phyloP scores from a whole-genome alignment of 2,329 filamentous ascomycete species.

The Cercospora sp. region DNA sequence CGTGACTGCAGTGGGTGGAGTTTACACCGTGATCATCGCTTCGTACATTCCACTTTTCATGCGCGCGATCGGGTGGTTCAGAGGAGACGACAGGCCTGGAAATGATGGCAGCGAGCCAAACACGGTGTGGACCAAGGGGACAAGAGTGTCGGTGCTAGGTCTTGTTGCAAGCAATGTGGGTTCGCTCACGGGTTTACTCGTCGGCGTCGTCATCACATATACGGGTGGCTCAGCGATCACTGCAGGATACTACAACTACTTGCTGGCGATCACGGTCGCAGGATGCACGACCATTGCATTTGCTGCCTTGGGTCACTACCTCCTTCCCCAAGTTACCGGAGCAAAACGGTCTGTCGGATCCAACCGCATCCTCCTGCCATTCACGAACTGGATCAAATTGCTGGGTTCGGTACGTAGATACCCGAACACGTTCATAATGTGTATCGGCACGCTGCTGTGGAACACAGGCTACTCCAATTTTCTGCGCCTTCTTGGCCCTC shows the following conservation, averaged over 20 bases:
- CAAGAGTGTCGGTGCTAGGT: too few species aligned
- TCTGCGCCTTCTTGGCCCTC: background rate
- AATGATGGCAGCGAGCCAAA: too few species aligned
- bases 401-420: background rate
- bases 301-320: background rate
- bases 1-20: background rate
- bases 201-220: conserved; percentile 2
- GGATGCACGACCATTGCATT: background rate
- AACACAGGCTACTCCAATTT: conserved; percentile 1
- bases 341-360: background rate
- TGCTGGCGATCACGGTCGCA: background rate
- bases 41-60: too few species aligned
- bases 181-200: background rate
- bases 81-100: too few species aligned
- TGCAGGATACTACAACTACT: background rate
- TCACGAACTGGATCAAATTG: conserved; percentile 44
- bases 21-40: background rate
- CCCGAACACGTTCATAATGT: background rate
- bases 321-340: background rate
- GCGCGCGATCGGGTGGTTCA: too few species aligned
- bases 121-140: too few species aligned
- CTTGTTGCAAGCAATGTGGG: too few species aligned
- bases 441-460: conserved; percentile 1
- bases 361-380: conserved; percentile 28
- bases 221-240: background rate